Percentiles rank a stretch among this genome's conserved stretches.
Conservation (phyloP, 805 yeast species). For the Nakazawaea wyomingensis region DNA sequence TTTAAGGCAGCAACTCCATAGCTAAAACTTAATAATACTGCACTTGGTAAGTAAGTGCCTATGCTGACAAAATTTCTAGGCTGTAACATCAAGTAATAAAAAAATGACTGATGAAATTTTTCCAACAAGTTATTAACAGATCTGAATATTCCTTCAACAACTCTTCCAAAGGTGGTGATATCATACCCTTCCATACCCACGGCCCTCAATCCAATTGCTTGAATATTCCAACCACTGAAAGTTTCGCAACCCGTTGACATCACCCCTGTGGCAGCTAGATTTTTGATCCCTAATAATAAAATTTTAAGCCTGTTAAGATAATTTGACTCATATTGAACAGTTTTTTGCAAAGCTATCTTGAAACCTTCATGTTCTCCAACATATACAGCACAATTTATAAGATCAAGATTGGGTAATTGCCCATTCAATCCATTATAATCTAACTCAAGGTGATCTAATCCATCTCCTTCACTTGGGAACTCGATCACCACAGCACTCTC, state of each 20-base stretch:
- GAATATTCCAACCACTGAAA: slow-evolving; percentile 95
- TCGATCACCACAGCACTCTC: slow-evolving; percentile 88
- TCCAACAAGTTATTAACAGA: slow-evolving; percentile 89
- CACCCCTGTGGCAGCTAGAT: slow-evolving; percentile 69
- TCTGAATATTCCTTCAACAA: slow-evolving; percentile 81
- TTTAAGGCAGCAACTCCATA: slow-evolving; percentile 67
- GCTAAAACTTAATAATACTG: slow-evolving; percentile 62
- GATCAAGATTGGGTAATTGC: slow-evolving; percentile 89
- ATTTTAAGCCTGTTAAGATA: slow-evolving; percentile 55
- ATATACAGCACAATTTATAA: slow-evolving; percentile 75
- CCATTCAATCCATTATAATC: slow-evolving; percentile 89
- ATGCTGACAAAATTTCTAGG: slow-evolving; percentile 84
- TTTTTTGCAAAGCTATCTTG: slow-evolving; percentile 59
- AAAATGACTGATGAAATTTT: slow-evolving; percentile 95
- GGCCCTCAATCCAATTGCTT: slow-evolving; percentile 78
- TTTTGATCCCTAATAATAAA: slow-evolving; percentile 58
- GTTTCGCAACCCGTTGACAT: slow-evolving; percentile 75
- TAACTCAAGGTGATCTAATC: slow-evolving; percentile 69
- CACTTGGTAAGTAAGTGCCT: slow-evolving; percentile 88
- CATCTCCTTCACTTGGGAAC: slow-evolving; percentile 57
- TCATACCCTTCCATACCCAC: slow-evolving; percentile 50
- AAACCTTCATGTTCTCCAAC: slow-evolving; percentile 75
- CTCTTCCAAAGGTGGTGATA: slow-evolving; percentile 87
- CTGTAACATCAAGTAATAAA: slow-evolving; percentile 78
- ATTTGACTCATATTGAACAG: slow-evolving; percentile 41